Evolutionary conservation across 2,329 filamentous ascomycete species (phyloP).

Genomic region (Mycosphaerella arachidis): DNA sequence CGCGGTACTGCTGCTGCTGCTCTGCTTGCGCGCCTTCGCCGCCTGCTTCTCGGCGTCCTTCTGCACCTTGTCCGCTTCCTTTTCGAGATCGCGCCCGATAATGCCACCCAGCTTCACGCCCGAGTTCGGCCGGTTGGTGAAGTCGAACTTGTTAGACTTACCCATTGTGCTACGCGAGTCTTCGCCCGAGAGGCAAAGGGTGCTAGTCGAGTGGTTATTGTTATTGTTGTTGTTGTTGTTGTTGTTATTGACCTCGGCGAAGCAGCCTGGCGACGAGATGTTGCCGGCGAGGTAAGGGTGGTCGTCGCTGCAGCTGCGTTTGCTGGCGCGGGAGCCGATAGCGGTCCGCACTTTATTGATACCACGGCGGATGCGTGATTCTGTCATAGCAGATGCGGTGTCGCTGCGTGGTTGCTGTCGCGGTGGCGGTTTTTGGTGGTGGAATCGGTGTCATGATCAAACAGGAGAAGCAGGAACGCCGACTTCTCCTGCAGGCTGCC

Average conservation of each 20-base stretch:
- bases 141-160: constrained; percentile 37
- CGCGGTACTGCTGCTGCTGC: constrained; percentile 20
- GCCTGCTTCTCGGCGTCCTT: constrained; percentile 25
- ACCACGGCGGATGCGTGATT: constrained; percentile 6
- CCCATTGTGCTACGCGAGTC: constrained; percentile 18
- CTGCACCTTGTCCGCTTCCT: constrained; percentile 32
- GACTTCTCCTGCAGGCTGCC: background rate
- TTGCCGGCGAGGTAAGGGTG: constrained; percentile 2
- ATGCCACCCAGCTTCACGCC: constrained; percentile 44
- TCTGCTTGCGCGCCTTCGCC: constrained; percentile 27
- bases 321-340: constrained; percentile 1
- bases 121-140: constrained; percentile 42
- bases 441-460: background rate
- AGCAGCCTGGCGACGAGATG: constrained; percentile 4
- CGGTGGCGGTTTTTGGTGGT: background rate
- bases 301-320: background rate
- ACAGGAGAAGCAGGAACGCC: background rate
- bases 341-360: constrained; percentile 10
- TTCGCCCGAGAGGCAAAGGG: background rate
- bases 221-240: background rate
- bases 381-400: background rate
- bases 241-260: background rate
- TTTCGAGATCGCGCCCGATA: constrained; percentile 43
- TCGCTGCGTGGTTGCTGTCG: background rate
- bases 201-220: background rate